These are phyloP conservation scores for Brassica hybrid DNA, from an alignment of 441 rosid genomes.

Conservation along the genomic window DNA sequence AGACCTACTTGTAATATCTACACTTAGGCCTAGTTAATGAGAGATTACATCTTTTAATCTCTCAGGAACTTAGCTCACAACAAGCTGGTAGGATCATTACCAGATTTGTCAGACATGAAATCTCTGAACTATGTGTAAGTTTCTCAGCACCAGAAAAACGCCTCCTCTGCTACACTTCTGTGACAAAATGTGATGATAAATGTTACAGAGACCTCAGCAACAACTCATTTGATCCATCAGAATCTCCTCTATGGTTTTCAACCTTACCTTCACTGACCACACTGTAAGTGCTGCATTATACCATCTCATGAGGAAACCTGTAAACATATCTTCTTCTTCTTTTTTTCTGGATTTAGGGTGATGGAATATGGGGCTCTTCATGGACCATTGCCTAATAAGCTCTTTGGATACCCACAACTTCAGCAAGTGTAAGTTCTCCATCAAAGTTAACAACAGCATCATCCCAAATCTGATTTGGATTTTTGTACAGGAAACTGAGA, in stretches of 20 bases:
- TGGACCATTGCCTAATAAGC: constrained; percentile 69
- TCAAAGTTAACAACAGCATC: not conserved
- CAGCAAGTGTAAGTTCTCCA: constrained; percentile 79
- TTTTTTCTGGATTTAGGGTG: constrained; percentile 52
- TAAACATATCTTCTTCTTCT: not conserved
- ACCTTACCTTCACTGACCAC: constrained; percentile 82
- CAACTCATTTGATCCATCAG: constrained; percentile 74
- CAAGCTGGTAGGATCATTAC: constrained; percentile 73
- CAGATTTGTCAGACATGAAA: constrained; percentile 72
- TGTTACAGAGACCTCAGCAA: constrained; percentile 86
- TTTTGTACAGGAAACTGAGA: constrained; percentile 65
- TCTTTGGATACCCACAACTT: constrained; percentile 76
- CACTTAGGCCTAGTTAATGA: constrained; percentile 6
- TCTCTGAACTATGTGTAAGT: constrained; percentile 85
- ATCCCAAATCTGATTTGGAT: constrained; percentile 19
- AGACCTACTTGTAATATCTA: not conserved
- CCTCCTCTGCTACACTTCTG: constrained; percentile 21
- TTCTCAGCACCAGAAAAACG: not conserved
- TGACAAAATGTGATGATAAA: constrained; percentile 13
- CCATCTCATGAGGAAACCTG: constrained; percentile 26
- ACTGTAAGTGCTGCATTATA: constrained; percentile 59
- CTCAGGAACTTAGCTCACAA: constrained; percentile 87
- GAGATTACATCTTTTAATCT: constrained; percentile 25
- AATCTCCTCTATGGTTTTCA: constrained; percentile 87
- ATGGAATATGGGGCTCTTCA: constrained; percentile 75